Percentiles rank a stretch among this genome's conserved stretches.
phyloP scores from a whole-genome alignment of 148 eudicot genomes.

The Amaranthus hypochondriacus region DNA sequence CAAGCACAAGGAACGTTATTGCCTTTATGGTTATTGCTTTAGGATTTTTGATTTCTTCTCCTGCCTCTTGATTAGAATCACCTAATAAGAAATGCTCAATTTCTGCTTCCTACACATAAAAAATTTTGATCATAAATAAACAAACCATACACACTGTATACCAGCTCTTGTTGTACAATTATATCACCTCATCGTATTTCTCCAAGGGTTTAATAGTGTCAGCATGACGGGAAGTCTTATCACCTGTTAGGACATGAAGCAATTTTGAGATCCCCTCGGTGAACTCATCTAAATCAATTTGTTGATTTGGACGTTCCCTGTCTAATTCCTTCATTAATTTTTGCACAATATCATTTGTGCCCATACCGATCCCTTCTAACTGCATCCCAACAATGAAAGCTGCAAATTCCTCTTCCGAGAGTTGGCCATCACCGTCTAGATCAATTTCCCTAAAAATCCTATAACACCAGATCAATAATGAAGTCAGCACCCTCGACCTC shows the following conservation, averaged over 20 bases:
- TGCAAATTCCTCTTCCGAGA: constrained; percentile 56
- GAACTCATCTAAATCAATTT: constrained; percentile 48
- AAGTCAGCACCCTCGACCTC: neutral
- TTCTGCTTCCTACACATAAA: constrained; percentile 49
- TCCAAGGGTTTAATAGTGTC: constrained; percentile 38
- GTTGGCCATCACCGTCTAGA: constrained; percentile 28
- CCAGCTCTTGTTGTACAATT: neutral
- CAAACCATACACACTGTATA: neutral
- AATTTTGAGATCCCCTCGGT: constrained; percentile 53
- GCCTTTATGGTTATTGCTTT: constrained; percentile 57
- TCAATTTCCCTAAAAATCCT: constrained; percentile 66
- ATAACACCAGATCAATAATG: constrained; percentile 12
- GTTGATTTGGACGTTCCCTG: constrained; percentile 31
- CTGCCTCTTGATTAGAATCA: constrained; percentile 44
- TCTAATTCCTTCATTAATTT: constrained; percentile 72
- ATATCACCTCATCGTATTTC: constrained; percentile 44
- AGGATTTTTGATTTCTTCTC: constrained; percentile 46
- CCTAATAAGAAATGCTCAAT: constrained; percentile 60
- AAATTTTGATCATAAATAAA: neutral
- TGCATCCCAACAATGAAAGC: constrained; percentile 69
- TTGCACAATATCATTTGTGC: constrained; percentile 43
- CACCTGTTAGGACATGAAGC: constrained; percentile 39
- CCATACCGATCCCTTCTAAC: constrained; percentile 47
- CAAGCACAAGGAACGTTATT: constrained; percentile 43
- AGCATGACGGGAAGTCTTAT: constrained; percentile 15